Base-by-base conservation (phyloP, 1,284 basidiomycete genomes). In the Trametes hirsuta region DNA sequence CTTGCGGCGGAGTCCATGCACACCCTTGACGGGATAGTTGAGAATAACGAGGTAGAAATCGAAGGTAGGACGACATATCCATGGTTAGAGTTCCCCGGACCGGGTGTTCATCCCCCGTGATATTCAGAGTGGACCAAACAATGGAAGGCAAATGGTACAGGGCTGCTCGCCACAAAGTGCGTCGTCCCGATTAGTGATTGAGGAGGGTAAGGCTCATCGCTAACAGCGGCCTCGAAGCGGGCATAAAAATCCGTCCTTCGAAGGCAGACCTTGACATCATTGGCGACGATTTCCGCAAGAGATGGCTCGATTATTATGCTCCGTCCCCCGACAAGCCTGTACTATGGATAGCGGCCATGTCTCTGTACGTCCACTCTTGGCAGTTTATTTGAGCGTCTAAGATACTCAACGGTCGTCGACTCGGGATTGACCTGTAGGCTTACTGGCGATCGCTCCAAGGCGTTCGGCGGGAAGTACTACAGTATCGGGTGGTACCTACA, bases 111-210 rank as follows among this genome's bases (percentile, higher is more conserved):
- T 30, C 30, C 30, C 8, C 30, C 30, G 8, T 30, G 30, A 30
- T 30, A 4, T 30, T 30, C 8, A 30, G 82, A 69, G 24, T 69
- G 71, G 62, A 67, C 72, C 3, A 64, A 73, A 9, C 68, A 78
- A 56, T 86, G 83, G 80, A 59, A 69, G 2, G 65, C 71, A 35
- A 71, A 74, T 4, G 82, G 81, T 4, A 75, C 75, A 35, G 82
- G 83, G 6, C 60, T 80, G 24, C 74, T 84, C 67, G 75, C 80
- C 0, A 73, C 78, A 57, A 85, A 83, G 84, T 85, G 22, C 35
- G 75, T 55, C 18, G 2, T 4, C 18, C 1, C 30, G 21, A 24
- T 48, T 30, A 30, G 30, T 30, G 8, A 5, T 9, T 4, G 25
- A 22, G 8, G 24, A 47, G 6, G 36, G 12, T 39, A 3, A 52